Percentiles rank a stretch among this genome's conserved stretches.
These are phyloP conservation scores for Elongisporangium anandrum DNA, from an alignment of 352 stramenopile species.

Conservation along the genomic window DNA sequence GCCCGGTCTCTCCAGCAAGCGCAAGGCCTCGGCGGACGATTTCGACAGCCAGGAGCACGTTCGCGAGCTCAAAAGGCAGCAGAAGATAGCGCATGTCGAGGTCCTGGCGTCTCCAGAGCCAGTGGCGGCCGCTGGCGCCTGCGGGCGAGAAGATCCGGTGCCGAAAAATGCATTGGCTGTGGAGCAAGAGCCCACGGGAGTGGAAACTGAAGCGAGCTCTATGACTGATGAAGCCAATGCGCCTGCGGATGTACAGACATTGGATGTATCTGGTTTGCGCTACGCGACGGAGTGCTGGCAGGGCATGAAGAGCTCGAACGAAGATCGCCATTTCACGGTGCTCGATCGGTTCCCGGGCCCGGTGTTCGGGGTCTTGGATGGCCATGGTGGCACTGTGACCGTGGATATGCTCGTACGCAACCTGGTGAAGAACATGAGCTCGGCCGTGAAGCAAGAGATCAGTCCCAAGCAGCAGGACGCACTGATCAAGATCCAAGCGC, in stretches of 20 bases:
- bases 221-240: not conserved
- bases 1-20: not conserved
- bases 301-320: conserved; percentile 48
- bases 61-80: not conserved
- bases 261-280: conserved; percentile 25
- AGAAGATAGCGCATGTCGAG: not conserved
- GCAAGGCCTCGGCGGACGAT: not conserved
- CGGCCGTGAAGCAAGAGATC: conserved; percentile 23
- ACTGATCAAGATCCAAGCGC: conserved; percentile 9
- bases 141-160: not conserved
- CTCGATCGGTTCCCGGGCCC: conserved; percentile 34
- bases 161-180: not conserved
- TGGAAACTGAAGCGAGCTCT: not conserved
- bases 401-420: conserved; percentile 36
- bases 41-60: not conserved
- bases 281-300: conserved; percentile 54
- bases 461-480: conserved; percentile 13
- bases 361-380: conserved; percentile 59
- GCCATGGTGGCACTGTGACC: conserved; percentile 49
- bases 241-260: not conserved
- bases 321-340: conserved; percentile 40
- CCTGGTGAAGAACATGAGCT: conserved; percentile 32
- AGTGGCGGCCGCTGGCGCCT: not conserved
- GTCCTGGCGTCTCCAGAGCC: not conserved
- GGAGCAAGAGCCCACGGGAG: not conserved